A percentile compares a stretch with the other conserved stretches of the same genome.
Conservation (phyloP, 2,329 filamentous ascomycete species). For the Botrytis paeoniae region DNA sequence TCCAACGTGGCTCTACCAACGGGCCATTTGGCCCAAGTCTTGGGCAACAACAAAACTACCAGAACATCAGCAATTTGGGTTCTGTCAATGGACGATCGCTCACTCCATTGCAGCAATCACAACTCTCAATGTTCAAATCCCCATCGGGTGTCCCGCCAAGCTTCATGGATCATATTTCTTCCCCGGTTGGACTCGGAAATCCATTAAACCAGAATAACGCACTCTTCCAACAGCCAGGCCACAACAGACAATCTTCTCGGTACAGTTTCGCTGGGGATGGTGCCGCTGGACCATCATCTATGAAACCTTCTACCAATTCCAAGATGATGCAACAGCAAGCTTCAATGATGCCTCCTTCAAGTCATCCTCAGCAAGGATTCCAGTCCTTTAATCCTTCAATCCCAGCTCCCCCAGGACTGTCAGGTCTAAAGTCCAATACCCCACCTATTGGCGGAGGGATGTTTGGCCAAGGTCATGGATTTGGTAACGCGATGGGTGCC, state of each 20-base stretch:
- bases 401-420: slow-evolving; percentile 73
- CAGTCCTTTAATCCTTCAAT: slow-evolving; percentile 83
- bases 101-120: slow-evolving; percentile 76
- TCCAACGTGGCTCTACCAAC: slow-evolving; percentile 58
- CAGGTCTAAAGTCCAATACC: slow-evolving; percentile 91
- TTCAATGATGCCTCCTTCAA: slow-evolving; percentile 73
- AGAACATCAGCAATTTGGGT: slow-evolving; percentile 50
- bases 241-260: slow-evolving; percentile 79
- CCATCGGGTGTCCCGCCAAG: slow-evolving; percentile 38
- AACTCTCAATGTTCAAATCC: slow-evolving; percentile 56
- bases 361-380: slow-evolving; percentile 51
- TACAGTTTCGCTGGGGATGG: slow-evolving; percentile 84
- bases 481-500: slow-evolving; percentile 63
- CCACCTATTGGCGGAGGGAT: slow-evolving; percentile 80
- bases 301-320: slow-evolving; percentile 76
- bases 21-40: slow-evolving; percentile 54
- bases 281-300: slow-evolving; percentile 54
- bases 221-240: slow-evolving; percentile 61
- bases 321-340: slow-evolving; percentile 82
- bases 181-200: slow-evolving; percentile 47
- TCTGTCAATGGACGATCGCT: slow-evolving; percentile 68
- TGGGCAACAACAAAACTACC: slow-evolving; percentile 45
- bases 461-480: slow-evolving; percentile 86
- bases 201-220: slow-evolving; percentile 45
- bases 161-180: slow-evolving; percentile 60